phyloP scores from a whole-genome alignment of 2,329 filamentous ascomycete species.

The Paracamarosporium sp. region DNA sequence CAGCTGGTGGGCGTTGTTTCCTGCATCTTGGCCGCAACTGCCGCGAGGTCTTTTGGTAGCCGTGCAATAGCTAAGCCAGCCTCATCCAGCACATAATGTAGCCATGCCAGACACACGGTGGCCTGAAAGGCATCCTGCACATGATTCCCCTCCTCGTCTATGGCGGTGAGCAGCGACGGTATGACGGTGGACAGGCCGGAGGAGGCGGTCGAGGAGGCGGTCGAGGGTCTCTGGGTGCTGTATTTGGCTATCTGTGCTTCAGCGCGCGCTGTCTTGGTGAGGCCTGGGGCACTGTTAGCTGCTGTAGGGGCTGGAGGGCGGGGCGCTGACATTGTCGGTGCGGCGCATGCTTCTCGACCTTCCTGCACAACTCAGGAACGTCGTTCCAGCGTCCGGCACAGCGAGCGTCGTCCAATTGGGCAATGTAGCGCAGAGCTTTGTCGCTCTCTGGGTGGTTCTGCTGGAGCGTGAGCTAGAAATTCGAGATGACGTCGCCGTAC shows the following conservation, averaged over 20 bases:
- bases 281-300: conserved; percentile 40
- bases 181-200: conserved; percentile 45
- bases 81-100: conserved; percentile 80
- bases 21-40: conserved; percentile 30
- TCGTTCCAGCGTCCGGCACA: conserved; percentile 88
- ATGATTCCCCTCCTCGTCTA: conserved; percentile 48
- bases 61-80: conserved; percentile 66
- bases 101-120: conserved; percentile 81
- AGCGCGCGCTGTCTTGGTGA: conserved; percentile 55
- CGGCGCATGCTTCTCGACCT: conserved; percentile 92
- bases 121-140: conserved; percentile 75
- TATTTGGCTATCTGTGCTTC: conserved; percentile 56
- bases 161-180: conserved; percentile 48
- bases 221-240: conserved; percentile 49
- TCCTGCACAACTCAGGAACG: conserved; percentile 87
- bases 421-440: conserved; percentile 84
- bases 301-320: conserved; percentile 15
- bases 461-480: conserved; percentile 33
- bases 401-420: conserved; percentile 82
- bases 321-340: conserved; percentile 75
- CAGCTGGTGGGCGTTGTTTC: conserved; percentile 67
- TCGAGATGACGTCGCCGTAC: conserved; percentile 40
- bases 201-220: conserved; percentile 47
- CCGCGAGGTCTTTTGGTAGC: conserved; percentile 68
- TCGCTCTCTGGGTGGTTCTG: conserved; percentile 61